Evolutionary conservation across 2,329 filamentous ascomycete genomes (phyloP).

Genomic region (Sclerotinia borealis): DNA sequence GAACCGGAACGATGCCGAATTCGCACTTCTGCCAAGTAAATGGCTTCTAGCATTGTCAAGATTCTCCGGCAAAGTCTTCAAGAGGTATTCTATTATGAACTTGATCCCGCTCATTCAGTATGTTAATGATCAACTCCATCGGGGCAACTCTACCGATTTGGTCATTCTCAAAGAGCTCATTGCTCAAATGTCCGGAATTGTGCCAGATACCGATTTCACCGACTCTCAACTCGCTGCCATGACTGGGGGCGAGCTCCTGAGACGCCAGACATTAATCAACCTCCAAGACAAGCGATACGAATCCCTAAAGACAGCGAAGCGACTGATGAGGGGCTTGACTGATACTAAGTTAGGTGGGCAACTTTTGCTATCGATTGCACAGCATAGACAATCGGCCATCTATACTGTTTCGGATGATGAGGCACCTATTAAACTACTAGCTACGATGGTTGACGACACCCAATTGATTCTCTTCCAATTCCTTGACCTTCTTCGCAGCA

Average conservation of each 20-base stretch:
- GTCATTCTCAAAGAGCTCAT: constrained; percentile 89
- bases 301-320: constrained; percentile 65
- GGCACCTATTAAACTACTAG: constrained; percentile 81
- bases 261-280: constrained; percentile 72
- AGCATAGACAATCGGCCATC: constrained; percentile 82
- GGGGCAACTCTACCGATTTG: constrained; percentile 81
- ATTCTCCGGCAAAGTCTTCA: constrained; percentile 89
- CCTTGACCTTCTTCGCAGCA: constrained; percentile 79
- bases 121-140: constrained; percentile 74
- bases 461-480: constrained; percentile 83
- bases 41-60: constrained; percentile 86
- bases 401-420: constrained; percentile 65
- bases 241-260: constrained; percentile 75
- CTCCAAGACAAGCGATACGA: constrained; percentile 78
- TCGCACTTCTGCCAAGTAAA: constrained; percentile 70
- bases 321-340: constrained; percentile 72
- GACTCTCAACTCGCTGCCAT: constrained; percentile 83
- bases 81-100: constrained; percentile 77
- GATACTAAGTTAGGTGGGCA: constrained; percentile 74
- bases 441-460: constrained; percentile 84
- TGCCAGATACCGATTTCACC: constrained; percentile 79
- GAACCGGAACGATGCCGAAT: constrained; percentile 56
- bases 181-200: constrained; percentile 87
- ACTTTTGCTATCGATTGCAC: constrained; percentile 82
- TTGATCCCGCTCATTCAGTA: constrained; percentile 83